phyloP scores from a whole-genome alignment of 305 asterid species.

The Fraxinus ornus region DNA sequence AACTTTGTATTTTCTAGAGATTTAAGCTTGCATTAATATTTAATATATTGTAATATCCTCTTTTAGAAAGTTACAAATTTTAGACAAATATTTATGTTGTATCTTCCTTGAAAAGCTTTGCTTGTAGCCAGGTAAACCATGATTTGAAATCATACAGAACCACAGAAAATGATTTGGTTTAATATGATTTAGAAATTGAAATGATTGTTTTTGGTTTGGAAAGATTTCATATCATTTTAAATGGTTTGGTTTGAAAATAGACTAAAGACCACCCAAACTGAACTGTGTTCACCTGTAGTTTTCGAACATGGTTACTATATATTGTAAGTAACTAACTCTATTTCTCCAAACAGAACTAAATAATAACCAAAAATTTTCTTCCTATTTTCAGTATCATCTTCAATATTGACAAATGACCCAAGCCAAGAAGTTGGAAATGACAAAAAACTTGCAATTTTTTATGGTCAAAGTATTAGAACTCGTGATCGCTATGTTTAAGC shows the following conservation, averaged over 20 bases:
- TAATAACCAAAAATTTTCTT: neutral
- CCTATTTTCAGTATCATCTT: neutral
- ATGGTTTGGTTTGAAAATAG: neutral
- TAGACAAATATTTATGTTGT: neutral
- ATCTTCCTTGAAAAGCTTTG: neutral
- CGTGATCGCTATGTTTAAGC: slow-evolving; percentile 1
- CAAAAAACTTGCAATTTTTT: neutral
- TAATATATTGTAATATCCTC: neutral
- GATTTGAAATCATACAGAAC: neutral
- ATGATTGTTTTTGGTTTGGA: neutral
- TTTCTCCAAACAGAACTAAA: neutral
- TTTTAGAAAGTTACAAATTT: neutral
- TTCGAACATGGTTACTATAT: neutral
- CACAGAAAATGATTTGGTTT: neutral
- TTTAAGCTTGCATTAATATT: neutral
- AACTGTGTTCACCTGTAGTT: neutral
- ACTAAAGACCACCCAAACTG: neutral
- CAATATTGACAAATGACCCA: neutral
- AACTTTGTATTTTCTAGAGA: neutral
- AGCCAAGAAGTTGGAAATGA: neutral
- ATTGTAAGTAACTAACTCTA: neutral
- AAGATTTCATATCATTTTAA: neutral
- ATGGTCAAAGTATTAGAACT: slow-evolving; percentile 4
- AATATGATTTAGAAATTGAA: neutral
- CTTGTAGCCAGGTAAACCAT: neutral